Base-by-base conservation (phyloP, 495 filamentous ascomycete species). In the Sphaerosporella brunnea region DNA sequence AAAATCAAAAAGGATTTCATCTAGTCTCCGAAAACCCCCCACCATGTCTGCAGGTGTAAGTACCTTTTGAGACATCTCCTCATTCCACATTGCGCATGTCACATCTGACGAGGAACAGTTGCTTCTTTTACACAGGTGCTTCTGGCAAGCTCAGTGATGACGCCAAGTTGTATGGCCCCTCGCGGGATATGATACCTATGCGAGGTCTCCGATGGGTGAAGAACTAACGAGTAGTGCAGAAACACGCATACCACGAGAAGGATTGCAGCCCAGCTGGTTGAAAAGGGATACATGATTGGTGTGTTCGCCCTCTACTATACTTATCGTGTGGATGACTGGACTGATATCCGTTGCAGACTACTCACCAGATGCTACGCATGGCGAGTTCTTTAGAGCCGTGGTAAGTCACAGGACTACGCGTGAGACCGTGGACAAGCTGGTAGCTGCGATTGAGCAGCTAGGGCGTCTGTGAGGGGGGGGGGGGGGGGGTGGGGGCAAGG, bases 371-470 rank as follows among this genome's bases (percentile, higher is more conserved):
- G 64, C 64, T n/a, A 70, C 75, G 51, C 72, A 69, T 56, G 88
- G 88, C 4, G 78, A 73, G 61, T 87, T 95, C 58, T 85, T 96
- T 64, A 69, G 88, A 39, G 86, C 82, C 13, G 88, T 96, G 38
- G 81, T 93, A 0, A 92, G 86, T 68, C 69, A 72, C 32, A 69
- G 73, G 63, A 93, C 84, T 16, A 67, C 68, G 48, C 72, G 59
- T 63, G 73, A 73, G 54, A 92, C 84, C 4, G 71, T 90, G 39
- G 83, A 92, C 53, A 74, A 74, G 36, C 65, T 96, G 51, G 70
- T 94, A 7, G 72, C 66, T 56, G 80, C 78, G 15, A 71, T 96
- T 58, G 73, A 74, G 61, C 75, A 79, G 52, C 68, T 59, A 74
- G 21, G 80, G 77, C 24, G 24, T 26, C 2, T 40, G 15, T 40